A percentile compares a stretch with the other conserved stretches of the same genome.
phyloP scores from a whole-genome alignment of 495 filamentous ascomycete genomes.

The Massariosphaeria phaeospora region DNA sequence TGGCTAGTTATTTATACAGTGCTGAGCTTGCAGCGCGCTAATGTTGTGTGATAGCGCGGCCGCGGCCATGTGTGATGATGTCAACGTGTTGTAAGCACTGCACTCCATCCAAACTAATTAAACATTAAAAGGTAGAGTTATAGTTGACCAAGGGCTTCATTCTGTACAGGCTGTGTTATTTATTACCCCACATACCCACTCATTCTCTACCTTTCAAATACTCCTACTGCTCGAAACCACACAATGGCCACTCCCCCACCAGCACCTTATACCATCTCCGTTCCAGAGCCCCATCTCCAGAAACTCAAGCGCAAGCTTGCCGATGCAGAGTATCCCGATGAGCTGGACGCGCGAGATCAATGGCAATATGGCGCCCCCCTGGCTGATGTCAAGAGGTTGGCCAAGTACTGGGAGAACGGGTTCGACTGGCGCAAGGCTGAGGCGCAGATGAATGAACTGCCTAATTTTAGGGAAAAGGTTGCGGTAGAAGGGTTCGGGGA shows the following conservation, averaged over 20 bases:
- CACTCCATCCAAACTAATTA: too few species aligned
- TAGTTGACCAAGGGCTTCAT: too few species aligned
- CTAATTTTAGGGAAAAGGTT: conserved; percentile 36
- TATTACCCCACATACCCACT: too few species aligned
- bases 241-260: conserved; percentile 1
- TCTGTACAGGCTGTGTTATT: too few species aligned
- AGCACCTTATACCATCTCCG: conserved; percentile 24
- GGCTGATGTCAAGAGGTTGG: conserved; percentile 49
- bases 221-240: too few species aligned
- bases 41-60: too few species aligned
- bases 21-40: too few species aligned
- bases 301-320: conserved; percentile 26
- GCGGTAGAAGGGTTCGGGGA: conserved; percentile 37
- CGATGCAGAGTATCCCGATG: conserved; percentile 26
- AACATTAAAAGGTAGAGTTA: too few species aligned
- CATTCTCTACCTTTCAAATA: too few species aligned
- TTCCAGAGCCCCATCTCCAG: conserved; percentile 20
- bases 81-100: too few species aligned
- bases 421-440: conserved; percentile 41
- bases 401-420: conserved; percentile 47
- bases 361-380: conserved; percentile 49
- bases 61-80: too few species aligned
- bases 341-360: conserved; percentile 37
- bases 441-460: conserved; percentile 39
- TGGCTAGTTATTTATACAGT: too few species aligned